Evolutionary conservation across 345 rosid species (phyloP), one percentile per base, ranked within the genome.

Genomic region (Camelina hispida): DNA sequence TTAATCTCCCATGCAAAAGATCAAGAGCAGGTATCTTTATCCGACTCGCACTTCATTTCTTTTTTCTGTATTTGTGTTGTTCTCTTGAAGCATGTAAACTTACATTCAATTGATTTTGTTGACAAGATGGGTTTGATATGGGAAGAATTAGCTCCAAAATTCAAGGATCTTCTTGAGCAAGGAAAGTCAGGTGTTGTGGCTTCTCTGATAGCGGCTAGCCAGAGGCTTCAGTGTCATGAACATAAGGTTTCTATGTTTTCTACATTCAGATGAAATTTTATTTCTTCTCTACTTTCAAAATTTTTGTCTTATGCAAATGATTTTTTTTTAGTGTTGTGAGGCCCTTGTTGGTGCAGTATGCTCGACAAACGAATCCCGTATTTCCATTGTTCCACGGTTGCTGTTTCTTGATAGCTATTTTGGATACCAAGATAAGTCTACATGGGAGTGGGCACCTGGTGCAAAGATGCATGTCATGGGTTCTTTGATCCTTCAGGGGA

Each of bases 131-230:
- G 82, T 62, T 9, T 83, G 75, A 82, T 95, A 25, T 91, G 88
- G 87, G 90, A 89, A 76, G 96, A 88, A 74, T 88, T 95, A 79
- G 90, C 97, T 74, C 77, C 89, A 57, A 88, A 71, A 75, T 84
- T 90, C 69, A 82, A 37, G 81, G 93, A 89, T 81, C 91, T 96
- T 83, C 89, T 96, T 12, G 85, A 81, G 78, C 85, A 89, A 93
- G 97, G 98, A 74, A 87, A 80, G 79, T 72, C 99, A 28, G 97
- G 93, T 82, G 97, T 96, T 72, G 82, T 93, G 81, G 97, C 93
- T 61, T 86, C 88, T 28, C 78, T 96, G 12, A 75, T 96, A 79
- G 94, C 94, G 3, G 87, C 84, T 28, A 74, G 87, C 81, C 93
- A 87, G 74, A 88, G 87, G 87, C 93, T 89, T 82, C 80, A 82